Evolutionary conservation across 106 monocot species (phyloP), one percentile per base, ranked within the genome.

Genomic region (Dioscorea alata): DNA sequence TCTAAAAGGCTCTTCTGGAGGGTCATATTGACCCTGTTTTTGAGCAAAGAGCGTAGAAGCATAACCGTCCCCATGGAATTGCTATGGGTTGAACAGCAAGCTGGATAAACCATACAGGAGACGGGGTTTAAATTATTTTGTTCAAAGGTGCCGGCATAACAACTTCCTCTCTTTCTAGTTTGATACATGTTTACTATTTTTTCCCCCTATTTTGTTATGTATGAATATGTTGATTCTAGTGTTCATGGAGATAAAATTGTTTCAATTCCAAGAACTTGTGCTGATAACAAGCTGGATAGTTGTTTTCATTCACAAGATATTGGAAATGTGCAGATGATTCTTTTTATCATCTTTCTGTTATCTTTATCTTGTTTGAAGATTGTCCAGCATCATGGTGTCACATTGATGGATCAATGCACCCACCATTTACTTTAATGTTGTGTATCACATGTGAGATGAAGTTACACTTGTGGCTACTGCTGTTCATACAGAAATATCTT

Each of bases 271-370:
- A 14, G 49, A 61, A 18, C 1, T 23, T 17, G 21, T 48, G 57
- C 69, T 60, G 52, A 34, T 28, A 53, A 63, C 66, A 66, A 23
- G 12, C 57, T 32, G 60, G 63, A 74, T 79, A 75, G 64, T 67
- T 71, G 69, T 75, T 75, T 49, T 50, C 42, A 77, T 78, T 82
- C 71, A 73, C 62, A 54, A 74, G 57, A 81, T 68, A 72, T 72
- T 74, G 52, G 64, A 78, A 85, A 68, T 85, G 85, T 85, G 78
- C 74, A 81, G 85, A 72, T 74, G 57, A 80, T 78, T 75, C 64
- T 80, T 79, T 80, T 67, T 16, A 16, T 50, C 52, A 71, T 5
- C 61, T 53, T 12, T 32, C 32, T 28, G 22, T 9, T 4, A 20
- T 61, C 17, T 42, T 16, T 62, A 8, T 62, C 13, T 51, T 19